phyloP scores from a whole-genome alignment of 768 basidiomycete genomes.

The Rhodotorula diobovata region DNA sequence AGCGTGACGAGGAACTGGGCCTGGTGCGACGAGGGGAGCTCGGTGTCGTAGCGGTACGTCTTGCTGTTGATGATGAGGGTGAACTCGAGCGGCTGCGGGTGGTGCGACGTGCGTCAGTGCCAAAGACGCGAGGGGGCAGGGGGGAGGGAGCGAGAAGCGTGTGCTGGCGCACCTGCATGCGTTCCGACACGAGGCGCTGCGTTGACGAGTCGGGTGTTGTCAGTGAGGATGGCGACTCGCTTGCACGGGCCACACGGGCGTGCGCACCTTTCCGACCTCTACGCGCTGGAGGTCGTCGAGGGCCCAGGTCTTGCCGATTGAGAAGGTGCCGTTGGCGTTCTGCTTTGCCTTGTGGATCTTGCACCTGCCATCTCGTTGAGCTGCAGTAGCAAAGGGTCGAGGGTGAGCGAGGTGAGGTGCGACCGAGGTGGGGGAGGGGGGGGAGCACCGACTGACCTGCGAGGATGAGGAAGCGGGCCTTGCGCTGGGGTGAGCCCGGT shows the following conservation, averaged over 20 bases:
- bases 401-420: neutral
- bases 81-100: slow-evolving; percentile 37
- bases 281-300: slow-evolving; percentile 73
- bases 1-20: slow-evolving; percentile 36
- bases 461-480: slow-evolving; percentile 38
- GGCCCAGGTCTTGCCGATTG: slow-evolving; percentile 94
- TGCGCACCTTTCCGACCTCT: slow-evolving; percentile 64
- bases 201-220: too few relatives aligned
- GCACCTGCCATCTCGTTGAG: slow-evolving; percentile 60
- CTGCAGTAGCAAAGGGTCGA: slow-evolving; percentile 50
- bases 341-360: slow-evolving; percentile 90
- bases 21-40: slow-evolving; percentile 33
- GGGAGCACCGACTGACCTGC: slow-evolving; percentile 11
- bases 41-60: slow-evolving; percentile 39
- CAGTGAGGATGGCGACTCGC: neutral
- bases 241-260: neutral
- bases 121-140: neutral
- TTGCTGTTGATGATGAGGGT: slow-evolving; percentile 29
- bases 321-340: slow-evolving; percentile 89
- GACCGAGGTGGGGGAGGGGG: neutral
- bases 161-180: slow-evolving; percentile 44
- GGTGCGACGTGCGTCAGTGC: neutral
- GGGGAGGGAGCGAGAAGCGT: neutral
- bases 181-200: slow-evolving; percentile 2
- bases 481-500: slow-evolving; percentile 12